Percentiles rank a stretch among this genome's conserved stretches.
Conservation (phyloP, 495 filamentous ascomycete genomes). For the Aspergillus leporis region DNA sequence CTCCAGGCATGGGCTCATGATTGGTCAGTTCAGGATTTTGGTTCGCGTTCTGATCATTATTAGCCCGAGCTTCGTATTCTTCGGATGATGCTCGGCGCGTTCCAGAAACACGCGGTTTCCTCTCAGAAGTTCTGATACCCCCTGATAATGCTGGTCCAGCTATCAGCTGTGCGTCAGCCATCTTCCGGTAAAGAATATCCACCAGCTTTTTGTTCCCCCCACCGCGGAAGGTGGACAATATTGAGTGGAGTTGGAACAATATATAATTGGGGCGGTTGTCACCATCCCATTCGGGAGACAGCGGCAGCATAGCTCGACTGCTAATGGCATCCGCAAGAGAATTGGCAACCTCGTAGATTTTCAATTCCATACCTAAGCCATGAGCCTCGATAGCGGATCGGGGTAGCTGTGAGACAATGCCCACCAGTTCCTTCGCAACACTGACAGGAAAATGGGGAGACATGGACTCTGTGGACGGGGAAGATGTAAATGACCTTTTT, state of each 20-base stretch:
- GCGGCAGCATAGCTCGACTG: slow-evolving; percentile 16
- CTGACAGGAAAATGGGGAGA: slow-evolving; percentile 37
- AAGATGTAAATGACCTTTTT: slow-evolving; percentile 12
- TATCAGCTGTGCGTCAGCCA: slow-evolving; percentile 20
- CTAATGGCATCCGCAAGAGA: slow-evolving; percentile 46
- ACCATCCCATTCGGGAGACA: slow-evolving; percentile 12
- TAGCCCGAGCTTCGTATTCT: not conserved
- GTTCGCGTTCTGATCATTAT: not conserved
- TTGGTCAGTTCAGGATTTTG: not conserved
- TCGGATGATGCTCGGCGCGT: not conserved
- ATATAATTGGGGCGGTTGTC: slow-evolving; percentile 29
- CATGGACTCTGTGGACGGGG: slow-evolving; percentile 9
- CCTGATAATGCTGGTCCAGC: slow-evolving; percentile 4
- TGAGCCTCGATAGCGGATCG: slow-evolving; percentile 36
- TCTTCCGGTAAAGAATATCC: slow-evolving; percentile 30
- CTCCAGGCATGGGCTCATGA: not conserved
- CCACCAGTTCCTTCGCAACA: slow-evolving; percentile 43
- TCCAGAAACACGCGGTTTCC: not conserved
- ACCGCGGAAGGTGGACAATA: slow-evolving; percentile 31
- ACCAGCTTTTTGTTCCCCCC: slow-evolving; percentile 35
- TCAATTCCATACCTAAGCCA: slow-evolving; percentile 43
- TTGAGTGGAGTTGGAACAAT: slow-evolving; percentile 33
- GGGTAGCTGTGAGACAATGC: slow-evolving; percentile 39
- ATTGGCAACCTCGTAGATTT: slow-evolving; percentile 48
- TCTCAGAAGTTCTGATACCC: not conserved